Evolutionary conservation across 768 basidiomycete species (phyloP).

Genomic region (Amanita muscaria): DNA sequence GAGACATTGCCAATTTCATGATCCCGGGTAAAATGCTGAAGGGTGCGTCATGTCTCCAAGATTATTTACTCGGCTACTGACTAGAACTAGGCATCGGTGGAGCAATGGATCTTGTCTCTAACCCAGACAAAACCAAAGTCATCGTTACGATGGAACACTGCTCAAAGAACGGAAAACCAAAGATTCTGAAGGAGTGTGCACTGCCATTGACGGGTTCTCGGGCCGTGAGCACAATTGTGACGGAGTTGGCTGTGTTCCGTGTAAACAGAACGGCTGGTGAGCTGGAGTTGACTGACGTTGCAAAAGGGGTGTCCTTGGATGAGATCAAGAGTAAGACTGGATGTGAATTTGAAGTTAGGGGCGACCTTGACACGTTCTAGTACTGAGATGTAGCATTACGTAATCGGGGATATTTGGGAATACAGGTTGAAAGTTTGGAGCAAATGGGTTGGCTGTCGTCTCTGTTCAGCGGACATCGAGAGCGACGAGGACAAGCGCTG

Average conservation of each 20-base stretch:
- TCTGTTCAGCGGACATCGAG: constrained; percentile 47
- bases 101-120: constrained; percentile 94
- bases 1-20: constrained; percentile 98
- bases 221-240: constrained; percentile 86
- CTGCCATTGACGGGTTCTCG: constrained; percentile 87
- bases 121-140: constrained; percentile 91
- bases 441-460: constrained; percentile 68
- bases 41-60: constrained; percentile 29
- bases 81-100: constrained; percentile 74
- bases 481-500: constrained; percentile 54
- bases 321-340: constrained; percentile 85
- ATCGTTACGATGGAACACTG: constrained; percentile 88
- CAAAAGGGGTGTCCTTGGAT: constrained; percentile 76
- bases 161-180: constrained; percentile 83
- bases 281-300: constrained; percentile 72
- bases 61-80: constrained; percentile 8
- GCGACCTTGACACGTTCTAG: constrained; percentile 40
- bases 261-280: constrained; percentile 70
- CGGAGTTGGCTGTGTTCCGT: constrained; percentile 85
- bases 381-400: not conserved
- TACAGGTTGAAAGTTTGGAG: not conserved
- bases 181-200: constrained; percentile 73
- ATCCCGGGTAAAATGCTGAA: constrained; percentile 91
- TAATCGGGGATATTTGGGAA: not conserved
- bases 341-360: constrained; percentile 63